Percentiles rank a stretch among this genome's conserved stretches.
Conservation (phyloP, 805 yeast species). For the Candida patagonica region DNA sequence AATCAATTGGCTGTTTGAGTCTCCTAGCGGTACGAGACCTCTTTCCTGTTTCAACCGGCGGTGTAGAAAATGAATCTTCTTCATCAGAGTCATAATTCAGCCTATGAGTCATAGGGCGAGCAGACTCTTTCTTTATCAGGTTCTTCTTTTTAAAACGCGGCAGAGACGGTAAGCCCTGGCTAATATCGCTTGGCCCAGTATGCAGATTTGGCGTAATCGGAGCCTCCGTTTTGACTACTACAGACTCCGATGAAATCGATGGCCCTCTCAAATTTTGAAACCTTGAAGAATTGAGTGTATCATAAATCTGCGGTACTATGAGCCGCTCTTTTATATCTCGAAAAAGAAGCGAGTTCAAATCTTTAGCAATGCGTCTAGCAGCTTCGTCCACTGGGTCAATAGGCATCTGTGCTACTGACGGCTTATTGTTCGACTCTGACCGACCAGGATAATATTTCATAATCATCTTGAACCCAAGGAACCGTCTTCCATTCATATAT, state of each 20-base stretch:
- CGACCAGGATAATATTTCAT: slow-evolving; percentile 41
- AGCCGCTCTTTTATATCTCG: slow-evolving; percentile 69
- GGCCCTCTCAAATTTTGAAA: slow-evolving; percentile 5
- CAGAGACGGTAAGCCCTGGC: slow-evolving; percentile 16
- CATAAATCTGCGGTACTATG: slow-evolving; percentile 59
- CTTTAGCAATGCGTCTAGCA: slow-evolving; percentile 46
- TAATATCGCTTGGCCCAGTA: slow-evolving; percentile 1
- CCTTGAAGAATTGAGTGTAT: slow-evolving; percentile 42
- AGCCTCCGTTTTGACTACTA: slow-evolving; percentile 1
- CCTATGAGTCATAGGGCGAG: slow-evolving; percentile 25
- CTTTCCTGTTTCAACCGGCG: slow-evolving; percentile 7
- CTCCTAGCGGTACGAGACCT: slow-evolving; percentile 3
- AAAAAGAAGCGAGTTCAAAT: slow-evolving; percentile 50
- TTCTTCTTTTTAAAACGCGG: slow-evolving; percentile 23
- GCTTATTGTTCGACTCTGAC: slow-evolving; percentile 12
- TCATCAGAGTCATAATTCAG: slow-evolving; percentile 23
- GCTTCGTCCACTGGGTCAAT: slow-evolving; percentile 46
- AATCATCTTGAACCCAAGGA: slow-evolving; percentile 39
- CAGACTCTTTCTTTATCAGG: slow-evolving; percentile 9
- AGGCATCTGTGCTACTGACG: not conserved
- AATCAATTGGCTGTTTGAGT: slow-evolving; percentile 7
- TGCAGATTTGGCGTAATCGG: slow-evolving; percentile 2
- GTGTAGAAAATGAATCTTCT: slow-evolving; percentile 11
- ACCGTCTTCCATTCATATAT: slow-evolving; percentile 48
- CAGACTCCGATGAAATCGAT: not conserved